Conservation (phyloP, 1,284 basidiomycete species). For the Moniliophthora roreri region DNA sequence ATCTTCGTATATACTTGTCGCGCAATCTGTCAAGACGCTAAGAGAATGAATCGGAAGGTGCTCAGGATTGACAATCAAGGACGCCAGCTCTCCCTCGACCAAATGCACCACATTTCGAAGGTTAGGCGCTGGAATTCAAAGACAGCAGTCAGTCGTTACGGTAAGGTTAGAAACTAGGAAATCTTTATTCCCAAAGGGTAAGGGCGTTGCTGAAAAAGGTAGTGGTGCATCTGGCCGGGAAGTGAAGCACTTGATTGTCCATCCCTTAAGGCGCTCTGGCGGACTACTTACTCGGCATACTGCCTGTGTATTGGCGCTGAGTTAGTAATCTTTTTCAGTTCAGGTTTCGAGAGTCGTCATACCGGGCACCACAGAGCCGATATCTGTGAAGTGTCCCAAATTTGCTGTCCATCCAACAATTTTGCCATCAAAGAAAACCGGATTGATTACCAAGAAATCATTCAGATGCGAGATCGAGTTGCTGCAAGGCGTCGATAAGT, state of each 20-base stretch:
- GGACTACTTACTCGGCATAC: constrained; percentile 22
- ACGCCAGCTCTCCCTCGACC: no score
- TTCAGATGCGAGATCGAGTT: constrained; percentile 27
- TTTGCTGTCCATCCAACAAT: constrained; percentile 25
- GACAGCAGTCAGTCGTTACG: no score
- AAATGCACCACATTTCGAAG: no score
- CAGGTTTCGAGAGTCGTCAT: background rate
- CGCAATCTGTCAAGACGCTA: constrained; percentile 18
- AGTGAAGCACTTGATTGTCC: no score
- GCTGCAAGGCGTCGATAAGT: constrained; percentile 4
- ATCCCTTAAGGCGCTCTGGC: background rate
- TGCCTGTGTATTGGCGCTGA: constrained; percentile 11
- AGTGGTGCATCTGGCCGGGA: no score
- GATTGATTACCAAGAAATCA: constrained; percentile 27
- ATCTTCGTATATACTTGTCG: constrained; percentile 26
- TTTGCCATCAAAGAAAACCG: constrained; percentile 21
- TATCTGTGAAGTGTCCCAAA: constrained; percentile 25
- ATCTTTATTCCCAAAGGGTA: no score
- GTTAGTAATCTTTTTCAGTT: background rate
- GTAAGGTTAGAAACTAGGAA: no score
- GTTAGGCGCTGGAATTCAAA: no score
- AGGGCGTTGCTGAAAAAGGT: no score
- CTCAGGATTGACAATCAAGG: no score
- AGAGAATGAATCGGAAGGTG: no score
- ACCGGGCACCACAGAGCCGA: constrained; percentile 11